A percentile compares a stretch with the other conserved stretches of the same genome.
These are phyloP conservation scores for Saccharomyces hybrid DNA, from an alignment of 1,139 yeast genomes.

Conservation along the genomic window DNA sequence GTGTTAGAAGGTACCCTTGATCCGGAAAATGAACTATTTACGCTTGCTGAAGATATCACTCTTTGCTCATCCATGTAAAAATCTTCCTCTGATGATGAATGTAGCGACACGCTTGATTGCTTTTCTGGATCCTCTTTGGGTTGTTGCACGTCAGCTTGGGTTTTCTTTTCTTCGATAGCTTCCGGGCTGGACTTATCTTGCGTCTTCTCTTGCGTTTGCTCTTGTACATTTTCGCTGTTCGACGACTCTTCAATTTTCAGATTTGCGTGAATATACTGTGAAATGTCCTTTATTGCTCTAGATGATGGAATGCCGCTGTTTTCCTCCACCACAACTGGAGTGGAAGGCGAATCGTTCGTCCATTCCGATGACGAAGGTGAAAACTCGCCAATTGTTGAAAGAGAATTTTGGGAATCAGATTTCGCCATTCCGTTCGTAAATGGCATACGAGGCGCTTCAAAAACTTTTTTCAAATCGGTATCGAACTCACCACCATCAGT, in stretches of 20 bases:
- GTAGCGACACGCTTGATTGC: neutral
- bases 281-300: slow-evolving; percentile 29
- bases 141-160: neutral
- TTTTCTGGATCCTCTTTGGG: neutral
- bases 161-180: neutral
- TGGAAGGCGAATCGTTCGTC: slow-evolving; percentile 30
- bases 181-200: neutral
- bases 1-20: slow-evolving; percentile 9
- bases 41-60: slow-evolving; percentile 19
- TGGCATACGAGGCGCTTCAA: slow-evolving; percentile 30
- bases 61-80: slow-evolving; percentile 21
- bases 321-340: slow-evolving; percentile 7
- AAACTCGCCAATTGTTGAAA: slow-evolving; percentile 37
- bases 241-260: neutral
- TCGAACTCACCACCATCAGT: slow-evolving; percentile 5
- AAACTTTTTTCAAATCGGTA: slow-evolving; percentile 24
- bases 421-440: slow-evolving; percentile 18
- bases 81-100: slow-evolving; percentile 17
- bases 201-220: slow-evolving; percentile 1
- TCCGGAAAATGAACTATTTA: slow-evolving; percentile 17
- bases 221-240: neutral
- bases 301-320: slow-evolving; percentile 23
- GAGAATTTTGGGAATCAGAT: slow-evolving; percentile 27
- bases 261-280: slow-evolving; percentile 15
- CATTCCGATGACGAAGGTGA: slow-evolving; percentile 39